These are phyloP conservation scores for Cyclostephanos tholiformis DNA, from an alignment of 108 stramenopile genomes.

Conservation along the genomic window DNA sequence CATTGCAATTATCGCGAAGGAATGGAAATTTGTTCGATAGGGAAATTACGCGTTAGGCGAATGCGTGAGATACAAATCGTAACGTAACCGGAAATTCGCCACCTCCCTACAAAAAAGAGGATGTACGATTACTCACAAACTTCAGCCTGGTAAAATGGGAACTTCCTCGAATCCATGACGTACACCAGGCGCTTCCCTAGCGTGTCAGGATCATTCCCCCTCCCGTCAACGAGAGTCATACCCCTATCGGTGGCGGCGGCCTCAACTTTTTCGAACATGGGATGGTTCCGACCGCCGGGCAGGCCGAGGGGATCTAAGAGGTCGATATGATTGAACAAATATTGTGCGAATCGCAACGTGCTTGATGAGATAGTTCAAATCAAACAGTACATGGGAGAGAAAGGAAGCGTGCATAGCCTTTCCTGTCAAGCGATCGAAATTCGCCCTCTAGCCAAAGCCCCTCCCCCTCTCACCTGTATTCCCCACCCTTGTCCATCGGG, in stretches of 20 bases:
- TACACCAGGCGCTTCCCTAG: slow-evolving; percentile 68
- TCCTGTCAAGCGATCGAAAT: too few species aligned
- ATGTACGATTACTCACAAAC: slow-evolving; percentile 44
- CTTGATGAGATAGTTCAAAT: too few species aligned
- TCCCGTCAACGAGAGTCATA: slow-evolving; percentile 61
- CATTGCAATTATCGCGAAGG: too few species aligned
- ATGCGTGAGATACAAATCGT: too few species aligned
- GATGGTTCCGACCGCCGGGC: slow-evolving; percentile 63
- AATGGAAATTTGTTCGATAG: neutral
- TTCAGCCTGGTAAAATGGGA: slow-evolving; percentile 75
- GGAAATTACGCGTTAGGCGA: too few species aligned
- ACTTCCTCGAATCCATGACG: slow-evolving; percentile 73
- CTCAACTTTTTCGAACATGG: slow-evolving; percentile 47
- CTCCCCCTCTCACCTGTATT: slow-evolving; percentile 62
- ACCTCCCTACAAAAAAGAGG: neutral
- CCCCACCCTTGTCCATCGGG: slow-evolving; percentile 83
- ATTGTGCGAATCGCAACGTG: too few species aligned
- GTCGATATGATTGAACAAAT: too few species aligned
- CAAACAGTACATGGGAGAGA: too few species aligned
- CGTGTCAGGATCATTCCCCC: slow-evolving; percentile 81
- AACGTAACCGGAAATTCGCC: too few species aligned
- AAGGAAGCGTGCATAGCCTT: neutral
- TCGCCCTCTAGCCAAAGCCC: too few species aligned
- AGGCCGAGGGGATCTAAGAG: slow-evolving; percentile 62
- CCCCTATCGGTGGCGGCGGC: slow-evolving; percentile 62